Evolutionary conservation across 306 rosid species (phyloP).

Genomic region (Lupinus albus): DNA sequence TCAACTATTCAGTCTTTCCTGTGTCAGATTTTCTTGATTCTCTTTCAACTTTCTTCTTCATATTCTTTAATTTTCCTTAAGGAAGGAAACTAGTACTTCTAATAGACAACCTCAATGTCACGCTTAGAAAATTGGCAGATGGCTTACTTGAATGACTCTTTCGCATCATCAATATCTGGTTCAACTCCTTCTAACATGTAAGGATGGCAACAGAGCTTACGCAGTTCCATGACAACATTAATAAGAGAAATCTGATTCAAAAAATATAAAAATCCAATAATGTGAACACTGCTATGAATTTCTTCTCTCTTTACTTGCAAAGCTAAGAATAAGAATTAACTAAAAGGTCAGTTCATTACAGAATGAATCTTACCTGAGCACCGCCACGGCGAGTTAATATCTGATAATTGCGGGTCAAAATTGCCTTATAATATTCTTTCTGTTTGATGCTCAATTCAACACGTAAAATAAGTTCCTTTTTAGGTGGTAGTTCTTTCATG

Average conservation of each 20-base stretch:
- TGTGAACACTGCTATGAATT: slow-evolving; percentile 6
- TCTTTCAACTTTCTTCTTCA: neutral
- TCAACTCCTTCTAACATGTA: slow-evolving; percentile 99
- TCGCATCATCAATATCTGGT: slow-evolving; percentile 82
- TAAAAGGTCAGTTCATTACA: slow-evolving; percentile 28
- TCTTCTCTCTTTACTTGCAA: slow-evolving; percentile 25
- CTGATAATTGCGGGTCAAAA: slow-evolving; percentile 96
- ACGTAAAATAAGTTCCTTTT: slow-evolving; percentile 94
- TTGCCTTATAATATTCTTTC: slow-evolving; percentile 96
- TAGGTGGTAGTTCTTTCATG: slow-evolving; percentile 98
- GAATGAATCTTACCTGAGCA: slow-evolving; percentile 70
- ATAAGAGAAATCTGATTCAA: slow-evolving; percentile 87
- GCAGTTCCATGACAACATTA: slow-evolving; percentile 97
- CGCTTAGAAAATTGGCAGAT: slow-evolving; percentile 12
- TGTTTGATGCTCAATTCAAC: slow-evolving; percentile 91
- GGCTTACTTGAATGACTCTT: slow-evolving; percentile 74
- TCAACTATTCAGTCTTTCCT: neutral
- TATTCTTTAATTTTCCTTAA: neutral
- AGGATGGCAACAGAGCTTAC: slow-evolving; percentile 97
- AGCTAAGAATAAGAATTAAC: slow-evolving; percentile 33
- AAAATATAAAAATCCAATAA: slow-evolving; percentile 39
- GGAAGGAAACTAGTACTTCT: slow-evolving; percentile 20
- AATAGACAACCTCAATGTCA: slow-evolving; percentile 26
- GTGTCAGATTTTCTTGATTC: neutral
- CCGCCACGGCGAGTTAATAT: slow-evolving; percentile 96